These are phyloP conservation scores for Vitis rupestris DNA, from an alignment of 164 flowering plant genomes.

Conservation along the genomic window DNA sequence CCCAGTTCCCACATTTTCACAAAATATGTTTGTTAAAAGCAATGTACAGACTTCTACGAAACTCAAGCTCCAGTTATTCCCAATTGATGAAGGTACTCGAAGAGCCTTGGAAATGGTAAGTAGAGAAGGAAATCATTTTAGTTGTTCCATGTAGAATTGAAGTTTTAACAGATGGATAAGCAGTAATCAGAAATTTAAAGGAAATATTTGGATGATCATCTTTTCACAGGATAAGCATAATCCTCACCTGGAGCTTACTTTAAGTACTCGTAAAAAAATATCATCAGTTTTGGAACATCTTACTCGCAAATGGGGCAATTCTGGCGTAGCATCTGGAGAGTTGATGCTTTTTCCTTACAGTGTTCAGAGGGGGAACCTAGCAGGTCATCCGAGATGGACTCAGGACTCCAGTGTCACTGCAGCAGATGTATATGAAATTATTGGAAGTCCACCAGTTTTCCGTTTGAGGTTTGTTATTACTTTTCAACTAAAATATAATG, in stretches of 20 bases:
- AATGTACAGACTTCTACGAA: slow-evolving; percentile 41
- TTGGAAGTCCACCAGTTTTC: slow-evolving; percentile 81
- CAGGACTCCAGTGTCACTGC: slow-evolving; percentile 73
- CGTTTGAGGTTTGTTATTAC: slow-evolving; percentile 68
- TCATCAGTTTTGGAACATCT: slow-evolving; percentile 93
- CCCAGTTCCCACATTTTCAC: slow-evolving; percentile 24
- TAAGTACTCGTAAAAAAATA: slow-evolving; percentile 88
- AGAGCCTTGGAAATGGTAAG: slow-evolving; percentile 85
- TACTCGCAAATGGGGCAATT: slow-evolving; percentile 88
- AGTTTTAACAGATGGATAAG: background rate
- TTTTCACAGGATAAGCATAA: slow-evolving; percentile 78
- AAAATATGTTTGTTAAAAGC: slow-evolving; percentile 30
- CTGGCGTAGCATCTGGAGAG: slow-evolving; percentile 68
- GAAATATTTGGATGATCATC: slow-evolving; percentile 6
- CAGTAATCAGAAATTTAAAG: background rate
- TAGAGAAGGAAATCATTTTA: background rate
- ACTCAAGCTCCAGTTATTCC: slow-evolving; percentile 94
- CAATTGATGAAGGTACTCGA: slow-evolving; percentile 82
- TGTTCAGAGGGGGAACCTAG: slow-evolving; percentile 55
- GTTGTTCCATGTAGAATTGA: background rate
- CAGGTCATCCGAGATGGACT: slow-evolving; percentile 63
- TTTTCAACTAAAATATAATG: slow-evolving; percentile 1
- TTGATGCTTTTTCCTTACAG: slow-evolving; percentile 77
- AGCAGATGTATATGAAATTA: slow-evolving; percentile 64
- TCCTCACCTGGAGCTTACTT: slow-evolving; percentile 90